Percentiles rank a stretch among this genome's conserved stretches.
phyloP scores from a whole-genome alignment of 371 early-diverging fungal genomes.

The Actinomortierella wolfii region DNA sequence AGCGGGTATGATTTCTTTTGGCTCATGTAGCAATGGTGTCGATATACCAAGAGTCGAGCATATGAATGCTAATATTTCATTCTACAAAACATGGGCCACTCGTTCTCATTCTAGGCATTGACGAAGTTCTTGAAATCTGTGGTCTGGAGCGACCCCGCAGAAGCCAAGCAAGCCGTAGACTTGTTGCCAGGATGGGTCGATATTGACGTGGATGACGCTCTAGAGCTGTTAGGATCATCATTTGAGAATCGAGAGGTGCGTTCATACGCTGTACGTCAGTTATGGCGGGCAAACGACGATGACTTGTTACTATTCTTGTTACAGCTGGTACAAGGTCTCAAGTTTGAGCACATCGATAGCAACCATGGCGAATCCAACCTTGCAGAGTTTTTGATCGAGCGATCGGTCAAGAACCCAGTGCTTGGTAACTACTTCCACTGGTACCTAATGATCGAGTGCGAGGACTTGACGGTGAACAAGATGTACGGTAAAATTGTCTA shows the following conservation, averaged over 20 bases:
- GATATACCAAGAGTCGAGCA: not conserved
- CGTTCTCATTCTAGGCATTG: conserved; percentile 63
- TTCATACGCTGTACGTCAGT: conserved; percentile 86
- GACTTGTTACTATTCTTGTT: conserved; percentile 89
- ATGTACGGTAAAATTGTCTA: conserved; percentile 88
- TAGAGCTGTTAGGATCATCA: conserved; percentile 90
- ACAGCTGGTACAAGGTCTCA: conserved; percentile 97
- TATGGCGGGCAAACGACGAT: conserved; percentile 91
- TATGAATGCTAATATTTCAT: not conserved
- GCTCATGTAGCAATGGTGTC: not conserved
- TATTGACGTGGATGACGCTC: conserved; percentile 92
- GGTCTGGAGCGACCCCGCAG: conserved; percentile 92
- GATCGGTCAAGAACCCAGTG: conserved; percentile 76
- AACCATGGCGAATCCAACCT: conserved; percentile 71
- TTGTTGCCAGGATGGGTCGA: conserved; percentile 87
- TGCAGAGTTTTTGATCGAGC: conserved; percentile 85
- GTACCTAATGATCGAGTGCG: conserved; percentile 94
- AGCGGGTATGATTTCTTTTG: conserved; percentile 57
- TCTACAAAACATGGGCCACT: not conserved
- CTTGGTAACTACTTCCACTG: conserved; percentile 93
- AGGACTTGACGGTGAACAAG: conserved; percentile 65
- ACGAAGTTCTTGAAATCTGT: conserved; percentile 97
- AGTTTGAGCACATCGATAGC: conserved; percentile 76
- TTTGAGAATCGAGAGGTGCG: conserved; percentile 85
- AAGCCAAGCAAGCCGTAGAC: conserved; percentile 90